Conservation (phyloP, 192 early-diverging fungal genomes). For the Backusella macrospora region DNA sequence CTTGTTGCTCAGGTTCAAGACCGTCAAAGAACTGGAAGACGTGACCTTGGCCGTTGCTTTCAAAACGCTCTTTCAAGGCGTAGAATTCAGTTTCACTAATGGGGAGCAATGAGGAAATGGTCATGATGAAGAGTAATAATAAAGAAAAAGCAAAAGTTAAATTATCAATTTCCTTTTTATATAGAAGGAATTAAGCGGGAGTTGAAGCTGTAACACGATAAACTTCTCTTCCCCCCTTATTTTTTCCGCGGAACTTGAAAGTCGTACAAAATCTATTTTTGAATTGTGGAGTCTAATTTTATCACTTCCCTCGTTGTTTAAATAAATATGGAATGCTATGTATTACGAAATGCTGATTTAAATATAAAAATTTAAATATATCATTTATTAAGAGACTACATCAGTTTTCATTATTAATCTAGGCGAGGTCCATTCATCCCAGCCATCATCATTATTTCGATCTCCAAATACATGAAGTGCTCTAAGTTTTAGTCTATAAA, state of each 20-base stretch:
- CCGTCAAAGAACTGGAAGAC: conserved; percentile 82
- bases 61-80: conserved; percentile 63
- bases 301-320: conserved; percentile 4
- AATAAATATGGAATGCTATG: not conserved
- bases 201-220: not conserved
- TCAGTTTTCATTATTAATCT: conserved; percentile 17
- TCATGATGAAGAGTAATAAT: conserved; percentile 24
- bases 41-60: conserved; percentile 81
- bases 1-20: conserved; percentile 61
- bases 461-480: conserved; percentile 34
- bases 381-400: conserved; percentile 1
- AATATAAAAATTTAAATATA: conserved; percentile 12
- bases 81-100: conserved; percentile 39
- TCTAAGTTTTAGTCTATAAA: conserved; percentile 26
- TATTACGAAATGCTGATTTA: not conserved
- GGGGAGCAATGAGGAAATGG: conserved; percentile 22
- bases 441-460: conserved; percentile 4
- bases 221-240: not conserved
- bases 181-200: conserved; percentile 3
- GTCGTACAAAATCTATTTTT: conserved; percentile 16
- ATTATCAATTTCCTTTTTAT: conserved; percentile 3
- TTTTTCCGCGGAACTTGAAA: conserved; percentile 13
- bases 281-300: conserved; percentile 14
- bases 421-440: conserved; percentile 34
- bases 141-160: conserved; percentile 17